Evolutionary conservation across 345 rosid genomes (phyloP), one percentile per base, ranked within the genome.

Genomic region (Brassica cretica): DNA sequence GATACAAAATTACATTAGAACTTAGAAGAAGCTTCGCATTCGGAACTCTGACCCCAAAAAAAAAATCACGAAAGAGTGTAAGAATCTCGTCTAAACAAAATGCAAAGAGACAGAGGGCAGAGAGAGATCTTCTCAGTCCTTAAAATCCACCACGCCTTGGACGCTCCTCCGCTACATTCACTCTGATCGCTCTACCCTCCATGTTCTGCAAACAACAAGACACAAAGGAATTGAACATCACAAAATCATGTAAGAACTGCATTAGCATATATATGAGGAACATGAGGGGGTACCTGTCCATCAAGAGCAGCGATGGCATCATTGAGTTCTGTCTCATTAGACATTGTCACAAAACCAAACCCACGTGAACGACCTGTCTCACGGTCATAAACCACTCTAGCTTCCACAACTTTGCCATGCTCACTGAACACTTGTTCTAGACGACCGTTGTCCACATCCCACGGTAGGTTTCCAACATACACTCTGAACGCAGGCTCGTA

Each of bases 331-430:
- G 80, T 61, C 85, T 89, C 97, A 21, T 76, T 66, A 29, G 94
- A 80, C 98, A 94, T 92, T 1, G 90, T 82, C 61, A 94, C 98
- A 76, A 94, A 94, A 19, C 98, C 99, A 32, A 94, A 92, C 46
- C 98, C 98, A 76, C 98, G 97, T 25, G 99, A 94, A 15, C 97
- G 98, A 64, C 98, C 97, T 32, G 88, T 87, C 59, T 91, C 96
- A 82, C 98, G 85, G 78, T 94, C 98, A 73, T 64, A 87, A 27
- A 94, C 85, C 35, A 94, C 97, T n/a, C 88, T 86, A 56, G 98
- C 92, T 81, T 84, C 87, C 70, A 86, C 82, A 76, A 94, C 97
- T 86, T 92, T 94, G 35, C 98, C 96, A 70, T 92, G 92, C 77
- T 91, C 94, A 35, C 97, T 91, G 73, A 94, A 92, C 64, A 92